Evolutionary conservation across 495 filamentous ascomycete species (phyloP), one percentile per base, ranked within the genome.

Genomic region (Tuber borchii): DNA sequence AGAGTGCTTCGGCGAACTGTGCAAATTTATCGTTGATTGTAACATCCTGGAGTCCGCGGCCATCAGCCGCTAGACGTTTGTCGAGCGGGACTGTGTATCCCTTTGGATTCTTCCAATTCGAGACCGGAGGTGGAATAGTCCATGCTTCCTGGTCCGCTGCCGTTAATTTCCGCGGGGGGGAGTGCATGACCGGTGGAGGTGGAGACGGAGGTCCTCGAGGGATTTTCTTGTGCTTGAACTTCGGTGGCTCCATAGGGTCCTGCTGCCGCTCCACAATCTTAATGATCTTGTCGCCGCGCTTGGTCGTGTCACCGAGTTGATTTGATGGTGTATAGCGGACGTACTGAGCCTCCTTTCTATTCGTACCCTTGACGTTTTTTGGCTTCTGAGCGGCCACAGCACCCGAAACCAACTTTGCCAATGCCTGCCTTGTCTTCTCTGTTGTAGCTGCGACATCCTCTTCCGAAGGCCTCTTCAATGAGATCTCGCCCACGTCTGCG

Each of bases 11-110:
- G 0, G 93, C 91, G 84, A 99, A 97, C 83, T 95, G 92, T 31
- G 95, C 94, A 82, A 98, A 98, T 82, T 98, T 99, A 86, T 99
- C 95, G 85, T 98, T 99, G 83, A 99, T 98, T 37, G 93, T 91
- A 46, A 97, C 92, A 85, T 99, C 95, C 83, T 97, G 93, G 79
- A 98, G 85, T 12, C 93, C 93, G 81, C 96, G 89, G 2, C 95
- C 95, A 85, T 97, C 94, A 2, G 95, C 94, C n/a, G 95, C 95
- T 77, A 99, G 85, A 83, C 95, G 92, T 86, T 98, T 99, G 82
- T 98, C 96, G 37, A 99, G 85, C 5, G 95, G 93, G 3, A 99
- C 93, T 0, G 95, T 99, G 80, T 97, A 99, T 82, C 95, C 95
- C 85, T 97, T 97, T 0, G 95, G 93, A 81, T 99, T 99, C 88